Evolutionary conservation across 257 asterid genomes (phyloP).

Genomic region (Craterostigma plantagineum): DNA sequence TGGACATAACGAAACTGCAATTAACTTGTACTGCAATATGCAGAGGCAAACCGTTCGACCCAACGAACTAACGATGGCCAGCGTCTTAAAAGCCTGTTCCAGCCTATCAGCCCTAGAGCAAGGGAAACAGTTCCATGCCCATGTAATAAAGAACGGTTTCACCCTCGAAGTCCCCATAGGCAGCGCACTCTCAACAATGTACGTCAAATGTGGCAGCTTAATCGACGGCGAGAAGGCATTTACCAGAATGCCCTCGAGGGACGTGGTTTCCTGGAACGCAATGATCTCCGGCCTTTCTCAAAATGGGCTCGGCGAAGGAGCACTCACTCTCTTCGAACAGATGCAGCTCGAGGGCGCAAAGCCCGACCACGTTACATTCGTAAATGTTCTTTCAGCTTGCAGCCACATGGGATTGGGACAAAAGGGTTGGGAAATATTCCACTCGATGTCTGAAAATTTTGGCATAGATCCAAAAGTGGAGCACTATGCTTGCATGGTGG

Average conservation of each 20-base stretch:
- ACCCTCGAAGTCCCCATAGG: conserved; percentile 66
- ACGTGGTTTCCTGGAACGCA: conserved; percentile 73
- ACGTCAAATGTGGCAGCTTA: conserved; percentile 64
- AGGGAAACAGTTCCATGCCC: conserved; percentile 75
- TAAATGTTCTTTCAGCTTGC: conserved; percentile 62
- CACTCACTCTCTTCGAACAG: conserved; percentile 59
- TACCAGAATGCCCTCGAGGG: conserved; percentile 55
- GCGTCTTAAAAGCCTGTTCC: conserved; percentile 70
- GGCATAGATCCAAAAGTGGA: conserved; percentile 37
- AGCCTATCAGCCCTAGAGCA: conserved; percentile 66
- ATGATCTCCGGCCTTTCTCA: conserved; percentile 87
- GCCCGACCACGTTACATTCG: conserved; percentile 59
- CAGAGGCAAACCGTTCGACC: conserved; percentile 41
- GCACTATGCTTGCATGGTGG: conserved; percentile 86
- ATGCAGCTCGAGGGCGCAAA: conserved; percentile 37
- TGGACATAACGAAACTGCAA: conserved; percentile 54
- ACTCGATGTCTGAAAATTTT: conserved; percentile 32
- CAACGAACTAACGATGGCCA: conserved; percentile 66
- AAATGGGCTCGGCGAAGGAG: conserved; percentile 53
- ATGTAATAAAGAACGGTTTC: conserved; percentile 49
- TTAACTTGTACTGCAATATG: conserved; percentile 56
- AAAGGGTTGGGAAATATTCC: conserved; percentile 45
- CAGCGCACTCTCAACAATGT: conserved; percentile 81
- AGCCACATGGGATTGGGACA: conserved; percentile 84
- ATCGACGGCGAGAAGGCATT: conserved; percentile 38